Evolutionary conservation across 257 asterid genomes (phyloP), one percentile per base, ranked within the genome.

Genomic region (Capsicum chinense): DNA sequence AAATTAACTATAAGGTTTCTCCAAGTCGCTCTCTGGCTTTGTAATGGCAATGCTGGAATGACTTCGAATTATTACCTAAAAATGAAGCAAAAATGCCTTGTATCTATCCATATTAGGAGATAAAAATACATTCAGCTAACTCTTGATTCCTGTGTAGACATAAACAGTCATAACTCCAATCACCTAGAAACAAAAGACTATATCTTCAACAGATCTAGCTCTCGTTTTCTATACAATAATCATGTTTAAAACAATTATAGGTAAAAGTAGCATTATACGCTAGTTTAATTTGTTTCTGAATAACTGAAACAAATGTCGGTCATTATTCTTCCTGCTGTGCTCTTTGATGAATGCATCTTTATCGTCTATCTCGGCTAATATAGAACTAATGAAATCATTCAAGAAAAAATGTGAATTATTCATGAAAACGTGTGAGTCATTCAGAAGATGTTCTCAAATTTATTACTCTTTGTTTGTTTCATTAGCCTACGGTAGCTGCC

Each of bases 401-500:
- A 7, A 71, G 58, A 47, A 71, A 71, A 71, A 10, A n/a, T 47
- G 64, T 33, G 64, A 19, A 74, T 74, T 44, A 39, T 47, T 16
- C 56, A 7, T 44, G 58, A 47, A 71, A 71, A 71, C 5, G 10
- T 47, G 63, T 33, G 64, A 4, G 54, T 54, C 81, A 42, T 48
- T 26, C 44, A 33, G 66, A 42, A 56, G 19, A 26, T 17, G n/a
- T 71, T 15, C 33, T 62, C 83, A 82, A 82, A 37, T 35, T 73
- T 39, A 15, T 48, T 37, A 17, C 21, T 82, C 62, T 54, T 54
- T 4, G 26, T 26, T 78, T 78, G 64, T 64, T 54, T 78, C 47
- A 54, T 26, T 59, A 97, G 99, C 99, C 99, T 4, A 97, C 99
- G 4, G 98, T 97, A 79, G 98, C 99, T 58, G 99, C 98, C 58